Evolutionary conservation across 495 filamentous ascomycete genomes (phyloP).

Genomic region (Rhypophila decipiens): DNA sequence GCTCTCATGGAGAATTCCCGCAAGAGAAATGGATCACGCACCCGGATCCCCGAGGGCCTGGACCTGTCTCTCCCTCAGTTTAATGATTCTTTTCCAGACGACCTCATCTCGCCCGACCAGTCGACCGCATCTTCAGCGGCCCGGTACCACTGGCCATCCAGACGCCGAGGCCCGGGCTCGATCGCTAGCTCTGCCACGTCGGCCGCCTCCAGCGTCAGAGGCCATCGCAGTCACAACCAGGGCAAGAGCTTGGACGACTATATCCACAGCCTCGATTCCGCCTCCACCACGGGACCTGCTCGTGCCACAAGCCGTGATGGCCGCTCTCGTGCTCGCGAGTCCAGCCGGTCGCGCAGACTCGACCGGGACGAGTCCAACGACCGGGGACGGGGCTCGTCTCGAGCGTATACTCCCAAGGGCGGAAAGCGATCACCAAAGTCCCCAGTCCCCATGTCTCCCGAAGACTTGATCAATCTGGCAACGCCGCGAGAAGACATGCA

Average conservation of each 20-base stretch:
- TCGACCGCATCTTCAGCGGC: constrained; percentile 34
- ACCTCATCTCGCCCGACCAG: constrained; percentile 45
- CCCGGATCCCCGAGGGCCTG: constrained; percentile 75
- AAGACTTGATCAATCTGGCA: constrained; percentile 61
- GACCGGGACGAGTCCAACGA: constrained; percentile 60
- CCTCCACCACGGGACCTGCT: constrained; percentile 51
- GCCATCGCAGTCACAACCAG: constrained; percentile 33
- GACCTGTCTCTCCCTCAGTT: constrained; percentile 63
- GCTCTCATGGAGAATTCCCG: constrained; percentile 48
- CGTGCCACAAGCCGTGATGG: constrained; percentile 55
- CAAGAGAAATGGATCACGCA: constrained; percentile 64
- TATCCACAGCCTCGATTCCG: constrained; percentile 78
- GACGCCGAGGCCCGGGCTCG: constrained; percentile 40
- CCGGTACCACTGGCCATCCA: constrained; percentile 40
- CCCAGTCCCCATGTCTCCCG: constrained; percentile 85
- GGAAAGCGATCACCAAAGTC: constrained; percentile 86
- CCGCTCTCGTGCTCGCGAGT: constrained; percentile 41
- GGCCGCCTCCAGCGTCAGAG: constrained; percentile 27
- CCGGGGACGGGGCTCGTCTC: constrained; percentile 56
- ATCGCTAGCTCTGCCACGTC: constrained; percentile 41
- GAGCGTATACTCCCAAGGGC: constrained; percentile 62
- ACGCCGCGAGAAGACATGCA: constrained; percentile 29
- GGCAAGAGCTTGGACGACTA: constrained; percentile 74
- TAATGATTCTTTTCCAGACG: constrained; percentile 45
- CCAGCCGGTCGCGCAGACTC: constrained; percentile 45